Conservation (phyloP, 2,329 filamentous ascomycete genomes). For the Phoma sp. region DNA sequence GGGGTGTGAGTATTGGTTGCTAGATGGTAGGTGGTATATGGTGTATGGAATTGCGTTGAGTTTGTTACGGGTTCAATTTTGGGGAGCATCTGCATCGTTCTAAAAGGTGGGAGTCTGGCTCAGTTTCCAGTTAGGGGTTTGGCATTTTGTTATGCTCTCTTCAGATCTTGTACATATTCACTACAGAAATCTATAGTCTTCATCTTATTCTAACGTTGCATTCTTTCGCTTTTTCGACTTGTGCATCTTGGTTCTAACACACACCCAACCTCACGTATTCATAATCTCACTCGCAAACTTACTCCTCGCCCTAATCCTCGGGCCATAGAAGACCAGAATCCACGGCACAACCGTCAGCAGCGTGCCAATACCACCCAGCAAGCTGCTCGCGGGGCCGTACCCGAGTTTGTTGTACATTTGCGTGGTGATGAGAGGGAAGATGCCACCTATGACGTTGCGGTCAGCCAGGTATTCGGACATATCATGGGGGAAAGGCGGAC, state of each 20-base stretch:
- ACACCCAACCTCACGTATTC: slow-evolving; percentile 17
- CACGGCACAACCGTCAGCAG: slow-evolving; percentile 82
- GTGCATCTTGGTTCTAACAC: background rate
- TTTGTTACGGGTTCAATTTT: background rate
- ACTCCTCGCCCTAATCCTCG: slow-evolving; percentile 75
- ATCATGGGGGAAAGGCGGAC: background rate
- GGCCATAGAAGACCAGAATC: slow-evolving; percentile 81
- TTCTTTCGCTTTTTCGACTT: background rate
- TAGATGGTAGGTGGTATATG: background rate
- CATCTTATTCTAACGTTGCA: background rate
- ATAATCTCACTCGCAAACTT: slow-evolving; percentile 68
- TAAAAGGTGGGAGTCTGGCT: background rate
- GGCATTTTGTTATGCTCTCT: no score
- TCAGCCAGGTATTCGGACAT: background rate
- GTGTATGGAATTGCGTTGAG: background rate
- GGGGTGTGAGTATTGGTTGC: background rate
- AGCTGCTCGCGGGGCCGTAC: slow-evolving; percentile 71
- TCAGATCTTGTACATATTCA: no score
- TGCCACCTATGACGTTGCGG: slow-evolving; percentile 56
- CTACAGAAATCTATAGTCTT: no score
- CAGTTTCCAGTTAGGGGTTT: no score
- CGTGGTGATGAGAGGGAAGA: slow-evolving; percentile 78
- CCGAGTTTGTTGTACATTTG: slow-evolving; percentile 77
- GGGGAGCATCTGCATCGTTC: background rate
- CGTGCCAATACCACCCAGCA: slow-evolving; percentile 75